phyloP scores from a whole-genome alignment of 225 moss, liverwort and hornwort species.

The Pseudisothecium myosuroides region DNA sequence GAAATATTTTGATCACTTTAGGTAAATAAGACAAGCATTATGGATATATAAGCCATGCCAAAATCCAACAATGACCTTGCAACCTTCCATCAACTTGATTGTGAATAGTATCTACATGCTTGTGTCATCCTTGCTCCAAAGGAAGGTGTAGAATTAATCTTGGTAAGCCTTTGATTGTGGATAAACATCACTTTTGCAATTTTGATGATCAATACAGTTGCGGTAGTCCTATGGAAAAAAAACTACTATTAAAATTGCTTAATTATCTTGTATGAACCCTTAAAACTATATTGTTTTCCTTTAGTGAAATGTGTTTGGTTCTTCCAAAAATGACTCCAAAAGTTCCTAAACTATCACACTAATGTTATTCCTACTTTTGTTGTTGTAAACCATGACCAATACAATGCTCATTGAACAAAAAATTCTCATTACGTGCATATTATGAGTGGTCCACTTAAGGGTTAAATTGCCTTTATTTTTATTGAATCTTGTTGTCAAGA shows the following conservation, averaged over 20 bases:
- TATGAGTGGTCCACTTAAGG: rapidly evolving
- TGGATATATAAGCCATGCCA: too few relatives aligned
- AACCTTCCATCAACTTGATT: not conserved
- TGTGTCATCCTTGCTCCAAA: not conserved
- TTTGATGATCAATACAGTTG: not conserved
- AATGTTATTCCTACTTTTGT: not conserved
- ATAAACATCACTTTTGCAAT: not conserved
- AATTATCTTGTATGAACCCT: not conserved
- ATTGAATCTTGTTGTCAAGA: not conserved
- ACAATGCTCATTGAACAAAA: not conserved
- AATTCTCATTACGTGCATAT: rapidly evolving
- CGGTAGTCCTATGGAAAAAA: not conserved
- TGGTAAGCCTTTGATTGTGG: not conserved
- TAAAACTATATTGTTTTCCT: not conserved
- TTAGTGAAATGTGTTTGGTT: not conserved
- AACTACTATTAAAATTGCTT: not conserved
- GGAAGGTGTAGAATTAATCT: not conserved
- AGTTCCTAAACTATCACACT: not conserved
- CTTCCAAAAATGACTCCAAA: not conserved
- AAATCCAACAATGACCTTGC: not conserved
- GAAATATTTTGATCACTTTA: not conserved
- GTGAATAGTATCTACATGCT: rapidly evolving
- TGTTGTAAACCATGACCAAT: not conserved
- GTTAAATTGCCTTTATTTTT: not conserved
- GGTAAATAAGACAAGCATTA: not conserved